Conservation (phyloP, 257 asterid species). For the Gentiana macrophylla region DNA sequence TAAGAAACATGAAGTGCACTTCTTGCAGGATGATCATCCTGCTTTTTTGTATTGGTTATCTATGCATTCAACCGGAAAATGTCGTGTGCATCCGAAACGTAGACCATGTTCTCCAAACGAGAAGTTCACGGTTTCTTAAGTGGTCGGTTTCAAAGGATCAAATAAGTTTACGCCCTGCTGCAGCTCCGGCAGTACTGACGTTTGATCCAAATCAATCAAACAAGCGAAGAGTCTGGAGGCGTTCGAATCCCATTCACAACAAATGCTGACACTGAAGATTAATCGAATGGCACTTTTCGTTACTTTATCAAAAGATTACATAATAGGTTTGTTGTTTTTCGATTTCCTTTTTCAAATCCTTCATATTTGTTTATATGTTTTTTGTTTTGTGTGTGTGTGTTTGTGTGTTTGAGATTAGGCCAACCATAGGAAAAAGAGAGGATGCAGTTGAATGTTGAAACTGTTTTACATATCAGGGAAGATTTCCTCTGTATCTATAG, state of each 20-base stretch:
- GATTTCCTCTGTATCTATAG: too few species aligned
- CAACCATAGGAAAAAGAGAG: slow-evolving; percentile 6
- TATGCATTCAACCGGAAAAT: slow-evolving; percentile 26
- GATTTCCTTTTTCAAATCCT: not conserved
- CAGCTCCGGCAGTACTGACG: slow-evolving; percentile 42
- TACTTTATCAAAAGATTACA: not conserved
- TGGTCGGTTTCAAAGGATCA: slow-evolving; percentile 26
- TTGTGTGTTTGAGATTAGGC: slow-evolving; percentile 4
- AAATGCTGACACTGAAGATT: slow-evolving; percentile 25
- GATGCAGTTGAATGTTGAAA: slow-evolving; percentile 5
- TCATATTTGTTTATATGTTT: not conserved
- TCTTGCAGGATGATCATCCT: slow-evolving; percentile 25
- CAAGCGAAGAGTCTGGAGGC: slow-evolving; percentile 61
- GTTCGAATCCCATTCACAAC: slow-evolving; percentile 83
- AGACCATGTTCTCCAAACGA: slow-evolving; percentile 44
- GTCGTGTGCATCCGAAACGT: slow-evolving; percentile 34
- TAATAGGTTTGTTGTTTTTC: slow-evolving; percentile 9
- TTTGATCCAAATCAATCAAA: slow-evolving; percentile 59
- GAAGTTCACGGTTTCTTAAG: slow-evolving; percentile 26
- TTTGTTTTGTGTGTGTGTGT: not conserved
- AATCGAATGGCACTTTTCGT: slow-evolving; percentile 5
- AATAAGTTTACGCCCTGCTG: slow-evolving; percentile 46
- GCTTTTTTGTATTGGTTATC: slow-evolving; percentile 32
- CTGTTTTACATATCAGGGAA: too few species aligned
- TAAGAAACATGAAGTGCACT: slow-evolving; percentile 39